Base-by-base conservation (phyloP, 192 early-diverging fungal species). In the Umbelopsis ramanniana region DNA sequence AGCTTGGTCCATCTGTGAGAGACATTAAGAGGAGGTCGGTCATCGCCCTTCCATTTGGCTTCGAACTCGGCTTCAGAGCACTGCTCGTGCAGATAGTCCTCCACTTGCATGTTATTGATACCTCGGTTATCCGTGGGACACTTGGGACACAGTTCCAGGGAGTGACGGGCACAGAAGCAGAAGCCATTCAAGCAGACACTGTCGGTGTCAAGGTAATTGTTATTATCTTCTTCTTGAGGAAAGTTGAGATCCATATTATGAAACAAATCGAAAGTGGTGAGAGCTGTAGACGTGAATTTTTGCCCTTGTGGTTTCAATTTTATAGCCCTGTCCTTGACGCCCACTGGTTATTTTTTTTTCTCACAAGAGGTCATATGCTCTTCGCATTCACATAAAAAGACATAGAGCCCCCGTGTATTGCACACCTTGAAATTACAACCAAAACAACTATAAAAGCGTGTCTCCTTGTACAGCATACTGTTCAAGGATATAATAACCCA, bases 11-110 rank as follows among this genome's bases (percentile, higher is more conserved):
- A 79, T 48, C 66, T 67, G 37, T 74, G 72, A 37, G 72, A 12
- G 12, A 74, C 66, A 5, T 12, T 46, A 21, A 79, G 74, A 17
- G 77, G 77, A 11, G 66, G 40, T 43, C 77, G 72, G 4, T 79
- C 77, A 69, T 79, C 77, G 0, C 77, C 77, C 19, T 74, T 74
- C 77, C 77, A 79, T 46, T 79, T 79, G 23, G 72, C 45, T 4
- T 17, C 4, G 29, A 52, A 71, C 50, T 79, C 77, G 40, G 71
- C 69, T 46, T 79, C 72, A 48, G 69, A 38, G 14, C 74, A 70
- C 23, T 50, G 70, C 5, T 79, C 73, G 40, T 67, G 69, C 17
- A 78, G 55, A 15, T 48, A 43, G 9, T 79, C 70, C 43, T 74
- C 73, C 17, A 79, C 69, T n/a, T 68, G 48, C 69, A 63, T 52